These are phyloP conservation scores for Phytophthora vignae DNA, from an alignment of 352 stramenopile species.

Conservation along the genomic window DNA sequence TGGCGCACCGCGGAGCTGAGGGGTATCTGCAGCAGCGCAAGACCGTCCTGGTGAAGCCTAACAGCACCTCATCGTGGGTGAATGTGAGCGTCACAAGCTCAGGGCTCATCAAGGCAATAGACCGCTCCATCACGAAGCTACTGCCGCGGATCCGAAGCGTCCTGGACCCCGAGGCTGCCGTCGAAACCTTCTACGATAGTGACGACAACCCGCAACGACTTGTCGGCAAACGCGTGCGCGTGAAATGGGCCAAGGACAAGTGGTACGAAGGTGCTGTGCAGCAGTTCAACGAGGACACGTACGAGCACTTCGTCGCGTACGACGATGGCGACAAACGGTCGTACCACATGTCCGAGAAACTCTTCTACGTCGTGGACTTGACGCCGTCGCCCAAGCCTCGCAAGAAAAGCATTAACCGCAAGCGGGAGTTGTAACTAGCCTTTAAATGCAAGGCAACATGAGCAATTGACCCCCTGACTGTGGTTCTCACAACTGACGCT, in stretches of 20 bases:
- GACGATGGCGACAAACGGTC: slow-evolving; percentile 89
- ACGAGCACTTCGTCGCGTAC: slow-evolving; percentile 87
- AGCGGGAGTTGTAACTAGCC: slow-evolving; percentile 29
- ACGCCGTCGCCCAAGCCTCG: slow-evolving; percentile 39
- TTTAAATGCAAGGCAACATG: slow-evolving; percentile 32
- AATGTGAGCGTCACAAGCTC: slow-evolving; percentile 66
- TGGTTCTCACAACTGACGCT: slow-evolving; percentile 15
- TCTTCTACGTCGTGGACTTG: slow-evolving; percentile 82
- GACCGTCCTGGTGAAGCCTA: slow-evolving; percentile 86
- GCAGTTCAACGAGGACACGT: slow-evolving; percentile 80
- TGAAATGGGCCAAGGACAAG: slow-evolving; percentile 92
- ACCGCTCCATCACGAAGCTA: slow-evolving; percentile 66
- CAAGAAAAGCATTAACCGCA: slow-evolving; percentile 38
- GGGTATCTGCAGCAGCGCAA: slow-evolving; percentile 78
- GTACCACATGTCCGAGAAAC: slow-evolving; percentile 91
- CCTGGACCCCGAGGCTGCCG: slow-evolving; percentile 43
- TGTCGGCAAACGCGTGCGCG: slow-evolving; percentile 83
- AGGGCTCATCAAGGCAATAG: slow-evolving; percentile 67
- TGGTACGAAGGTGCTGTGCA: slow-evolving; percentile 88
- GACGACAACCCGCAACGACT: slow-evolving; percentile 88
- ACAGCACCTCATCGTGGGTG: slow-evolving; percentile 86
- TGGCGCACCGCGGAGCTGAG: slow-evolving; percentile 66
- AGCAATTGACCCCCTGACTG: slow-evolving; percentile 25
- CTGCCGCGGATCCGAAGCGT: slow-evolving; percentile 65
- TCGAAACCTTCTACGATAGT: slow-evolving; percentile 90